Base-by-base conservation (phyloP, 2,329 filamentous ascomycete species). In the Aspergillus viridinutans region DNA sequence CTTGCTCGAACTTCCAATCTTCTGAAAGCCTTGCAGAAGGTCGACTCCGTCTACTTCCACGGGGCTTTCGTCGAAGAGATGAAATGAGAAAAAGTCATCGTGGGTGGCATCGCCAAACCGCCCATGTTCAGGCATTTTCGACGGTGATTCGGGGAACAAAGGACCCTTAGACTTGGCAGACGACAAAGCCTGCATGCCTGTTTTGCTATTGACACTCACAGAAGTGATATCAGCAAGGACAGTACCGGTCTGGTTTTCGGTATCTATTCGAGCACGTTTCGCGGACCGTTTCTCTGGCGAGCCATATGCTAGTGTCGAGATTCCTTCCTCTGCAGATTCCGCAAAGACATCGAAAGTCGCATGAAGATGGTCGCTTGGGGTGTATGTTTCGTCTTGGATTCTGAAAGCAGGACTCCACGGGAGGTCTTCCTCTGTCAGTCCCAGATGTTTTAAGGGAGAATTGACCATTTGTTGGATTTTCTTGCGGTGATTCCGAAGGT, bases 401-500 rank as follows among this genome's bases (percentile, higher is more conserved):
- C 83, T 82, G 63, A 85, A 81, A 4, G 75, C 75, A 14, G 78
- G 78, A 56, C 78, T 80, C 71, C 74, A 79, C 9, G 74, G 73
- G 10, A 76, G 63, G 53, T 77, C 74, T 28, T 74, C 73, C 25
- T 75, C 72, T 6, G 69, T 67, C 6, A 78, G 64, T 5, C 76
- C 77, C 26, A 77, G 62, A 52, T 74, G 72, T 59, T 78, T 79
- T 52, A 85, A 79, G 3, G 91, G 91, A 4, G 90, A 94, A 56
- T 90, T 90, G 48, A 96, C 85, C 79, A 96, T 85, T 63, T 90
- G 84, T 58, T 84, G 83, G 61, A 97, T 90, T 63, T 86, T 88
- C 67, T 93, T 87, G 54, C 93, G 89, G 70, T 97, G 94, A 63
- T 94, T 86, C 57, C 88, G 87, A 21, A 97, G 82, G 69, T 96